phyloP scores from a whole-genome alignment of 2,329 filamentous ascomycete genomes.

The Aspergillus tubingensis region DNA sequence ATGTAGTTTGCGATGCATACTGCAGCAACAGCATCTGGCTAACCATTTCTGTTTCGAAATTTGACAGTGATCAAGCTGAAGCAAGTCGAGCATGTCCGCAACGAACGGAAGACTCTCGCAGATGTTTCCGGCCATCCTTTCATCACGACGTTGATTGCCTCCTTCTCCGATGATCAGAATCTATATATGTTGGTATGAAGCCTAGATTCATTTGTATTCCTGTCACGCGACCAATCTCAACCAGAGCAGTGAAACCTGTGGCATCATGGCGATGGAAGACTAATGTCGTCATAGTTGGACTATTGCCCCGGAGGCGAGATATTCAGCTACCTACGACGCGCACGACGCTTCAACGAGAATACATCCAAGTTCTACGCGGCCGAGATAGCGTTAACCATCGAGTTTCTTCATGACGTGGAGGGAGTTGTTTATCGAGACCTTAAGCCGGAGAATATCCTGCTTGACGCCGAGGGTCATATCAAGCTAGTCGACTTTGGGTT shows the following conservation, averaged over 20 bases:
- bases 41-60: slow-evolving; percentile 6
- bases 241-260: not conserved
- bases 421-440: slow-evolving; percentile 68
- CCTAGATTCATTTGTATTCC: not conserved
- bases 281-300: slow-evolving; percentile 53
- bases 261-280: slow-evolving; percentile 2
- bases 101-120: slow-evolving; percentile 65
- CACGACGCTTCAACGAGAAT: slow-evolving; percentile 62
- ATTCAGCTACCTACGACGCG: slow-evolving; percentile 64
- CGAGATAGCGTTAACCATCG: slow-evolving; percentile 66
- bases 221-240: not conserved
- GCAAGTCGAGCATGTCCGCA: slow-evolving; percentile 69
- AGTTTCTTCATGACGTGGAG: slow-evolving; percentile 64
- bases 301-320: slow-evolving; percentile 69
- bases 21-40: slow-evolving; percentile 13
- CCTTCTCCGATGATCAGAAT: slow-evolving; percentile 64
- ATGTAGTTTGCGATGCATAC: slow-evolving; percentile 16
- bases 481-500: slow-evolving; percentile 70
- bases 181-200: slow-evolving; percentile 54
- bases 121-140: slow-evolving; percentile 66
- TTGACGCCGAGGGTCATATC: slow-evolving; percentile 65
- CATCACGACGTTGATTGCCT: slow-evolving; percentile 65
- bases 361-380: slow-evolving; percentile 67
- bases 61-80: slow-evolving; percentile 59
- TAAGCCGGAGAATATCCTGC: slow-evolving; percentile 68